Percentiles rank a stretch among this genome's conserved stretches.
Evolutionary conservation across 2,329 filamentous ascomycete genomes (phyloP).

Genomic region (Fusarium beomiforme): DNA sequence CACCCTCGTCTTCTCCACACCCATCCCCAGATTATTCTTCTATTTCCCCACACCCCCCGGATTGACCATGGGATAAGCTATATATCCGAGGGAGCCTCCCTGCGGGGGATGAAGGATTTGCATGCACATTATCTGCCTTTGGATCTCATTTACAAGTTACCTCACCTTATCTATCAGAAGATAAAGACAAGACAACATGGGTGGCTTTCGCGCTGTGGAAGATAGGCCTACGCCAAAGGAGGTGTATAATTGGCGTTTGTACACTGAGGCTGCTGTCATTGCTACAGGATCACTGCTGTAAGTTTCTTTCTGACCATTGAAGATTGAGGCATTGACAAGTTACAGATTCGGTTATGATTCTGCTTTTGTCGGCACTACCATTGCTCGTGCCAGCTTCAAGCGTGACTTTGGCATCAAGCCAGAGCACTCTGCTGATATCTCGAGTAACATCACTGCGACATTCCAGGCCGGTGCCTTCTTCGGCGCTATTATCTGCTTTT

Average conservation of each 20-base stretch:
- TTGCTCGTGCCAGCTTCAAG: conserved; percentile 59
- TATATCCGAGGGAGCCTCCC: conserved; percentile 31
- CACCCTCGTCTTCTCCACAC: conserved; percentile 24
- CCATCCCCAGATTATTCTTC: conserved; percentile 38
- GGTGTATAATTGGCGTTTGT: conserved; percentile 64
- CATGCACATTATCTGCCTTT: not conserved
- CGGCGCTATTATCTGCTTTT: conserved; percentile 60
- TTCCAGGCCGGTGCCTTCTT: conserved; percentile 64
- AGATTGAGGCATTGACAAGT: not conserved
- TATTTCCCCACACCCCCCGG: conserved; percentile 37
- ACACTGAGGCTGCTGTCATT: conserved; percentile 58
- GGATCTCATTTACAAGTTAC: not conserved
- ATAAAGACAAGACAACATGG: conserved; percentile 39
- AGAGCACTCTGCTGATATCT: conserved; percentile 45
- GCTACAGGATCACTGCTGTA: conserved; percentile 57
- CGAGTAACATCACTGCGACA: conserved; percentile 57
- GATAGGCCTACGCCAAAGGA: conserved; percentile 65
- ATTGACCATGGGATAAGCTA: conserved; percentile 32
- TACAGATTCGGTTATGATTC: conserved; percentile 62
- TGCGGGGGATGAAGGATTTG: conserved; percentile 1
- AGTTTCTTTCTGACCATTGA: not conserved
- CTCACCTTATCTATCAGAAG: not conserved
- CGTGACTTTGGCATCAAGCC: conserved; percentile 50
- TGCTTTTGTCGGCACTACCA: conserved; percentile 65
- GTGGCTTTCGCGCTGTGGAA: conserved; percentile 58